Conservation (phyloP, 2,329 filamentous ascomycete genomes). For the Xylariaceae sp. region DNA sequence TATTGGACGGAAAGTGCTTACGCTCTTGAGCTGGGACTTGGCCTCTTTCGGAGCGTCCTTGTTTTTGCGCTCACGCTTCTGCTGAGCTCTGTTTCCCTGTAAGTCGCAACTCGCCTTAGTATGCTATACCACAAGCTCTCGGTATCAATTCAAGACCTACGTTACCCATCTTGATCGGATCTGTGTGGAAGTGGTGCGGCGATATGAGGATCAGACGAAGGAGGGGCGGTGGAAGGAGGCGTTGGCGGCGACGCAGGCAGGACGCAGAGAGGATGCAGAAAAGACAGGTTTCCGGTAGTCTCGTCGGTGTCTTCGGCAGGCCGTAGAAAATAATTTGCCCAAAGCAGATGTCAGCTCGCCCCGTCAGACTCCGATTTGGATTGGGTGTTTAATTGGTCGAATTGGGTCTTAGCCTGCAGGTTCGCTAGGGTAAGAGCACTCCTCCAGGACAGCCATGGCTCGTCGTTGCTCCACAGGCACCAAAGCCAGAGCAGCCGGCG, state of each 20-base stretch:
- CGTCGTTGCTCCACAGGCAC: too few relatives aligned
- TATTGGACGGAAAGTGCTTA: slow-evolving; percentile 39
- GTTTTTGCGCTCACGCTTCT: slow-evolving; percentile 70
- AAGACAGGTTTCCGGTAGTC: neutral
- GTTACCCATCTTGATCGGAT: slow-evolving; percentile 18
- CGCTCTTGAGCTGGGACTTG: slow-evolving; percentile 68
- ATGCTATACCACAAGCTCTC: neutral
- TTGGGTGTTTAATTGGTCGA: too few relatives aligned
- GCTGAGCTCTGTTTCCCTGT: slow-evolving; percentile 64
- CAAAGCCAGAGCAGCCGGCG: too few relatives aligned
- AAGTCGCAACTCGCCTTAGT: slow-evolving; percentile 12
- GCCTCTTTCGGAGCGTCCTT: slow-evolving; percentile 55
- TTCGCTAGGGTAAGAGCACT: too few relatives aligned
- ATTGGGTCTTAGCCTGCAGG: too few relatives aligned
- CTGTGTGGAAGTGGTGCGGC: neutral
- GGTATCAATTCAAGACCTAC: slow-evolving; percentile 4
- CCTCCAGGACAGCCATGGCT: too few relatives aligned
- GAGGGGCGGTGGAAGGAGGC: neutral
- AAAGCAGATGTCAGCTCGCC: too few relatives aligned
- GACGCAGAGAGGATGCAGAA: neutral
- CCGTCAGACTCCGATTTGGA: too few relatives aligned
- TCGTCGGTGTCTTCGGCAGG: too few relatives aligned
- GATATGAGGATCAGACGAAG: neutral
- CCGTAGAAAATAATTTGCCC: neutral
- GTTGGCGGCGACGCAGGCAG: neutral